Conservation (phyloP, 306 rosid genomes). For the Astragalus glycyphyllos region DNA sequence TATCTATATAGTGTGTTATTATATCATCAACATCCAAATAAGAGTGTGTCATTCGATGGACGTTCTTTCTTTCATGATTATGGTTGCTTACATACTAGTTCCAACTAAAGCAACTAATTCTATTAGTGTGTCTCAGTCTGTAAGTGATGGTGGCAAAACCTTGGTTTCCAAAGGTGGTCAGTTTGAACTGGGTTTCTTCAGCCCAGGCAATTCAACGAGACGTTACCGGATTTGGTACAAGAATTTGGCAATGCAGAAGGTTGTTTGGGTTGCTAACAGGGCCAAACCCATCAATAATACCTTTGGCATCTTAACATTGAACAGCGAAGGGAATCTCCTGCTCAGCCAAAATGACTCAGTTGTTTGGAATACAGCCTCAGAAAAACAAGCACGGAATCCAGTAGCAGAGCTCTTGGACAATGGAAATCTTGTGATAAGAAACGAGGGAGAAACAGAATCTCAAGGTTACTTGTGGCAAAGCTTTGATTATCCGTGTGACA, state of each 20-base stretch:
- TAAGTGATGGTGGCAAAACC: conserved; percentile 8
- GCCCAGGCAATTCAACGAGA: background rate
- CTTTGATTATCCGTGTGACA: conserved; percentile 42
- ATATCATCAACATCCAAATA: no score
- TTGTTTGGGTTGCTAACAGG: conserved; percentile 47
- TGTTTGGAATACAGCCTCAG: conserved; percentile 16
- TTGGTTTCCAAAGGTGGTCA: conserved; percentile 9
- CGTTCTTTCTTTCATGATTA: no score
- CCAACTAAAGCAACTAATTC: background rate
- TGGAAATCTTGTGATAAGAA: conserved; percentile 46
- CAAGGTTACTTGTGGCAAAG: conserved; percentile 42
- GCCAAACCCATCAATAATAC: conserved; percentile 41
- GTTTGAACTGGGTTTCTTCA: conserved; percentile 46
- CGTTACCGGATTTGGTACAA: conserved; percentile 33
- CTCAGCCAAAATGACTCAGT: conserved; percentile 9
- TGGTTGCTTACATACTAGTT: no score
- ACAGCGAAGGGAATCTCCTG: conserved; percentile 34
- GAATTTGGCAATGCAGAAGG: background rate
- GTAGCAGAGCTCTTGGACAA: conserved; percentile 34
- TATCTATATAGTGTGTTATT: no score
- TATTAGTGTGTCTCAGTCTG: background rate
- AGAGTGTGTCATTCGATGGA: no score
- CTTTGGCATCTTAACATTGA: conserved; percentile 14
- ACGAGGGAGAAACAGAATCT: background rate
- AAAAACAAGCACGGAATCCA: background rate